These are phyloP conservation scores for Trichoderma sp. DNA, from an alignment of 2,329 filamentous ascomycete species.

Conservation along the genomic window DNA sequence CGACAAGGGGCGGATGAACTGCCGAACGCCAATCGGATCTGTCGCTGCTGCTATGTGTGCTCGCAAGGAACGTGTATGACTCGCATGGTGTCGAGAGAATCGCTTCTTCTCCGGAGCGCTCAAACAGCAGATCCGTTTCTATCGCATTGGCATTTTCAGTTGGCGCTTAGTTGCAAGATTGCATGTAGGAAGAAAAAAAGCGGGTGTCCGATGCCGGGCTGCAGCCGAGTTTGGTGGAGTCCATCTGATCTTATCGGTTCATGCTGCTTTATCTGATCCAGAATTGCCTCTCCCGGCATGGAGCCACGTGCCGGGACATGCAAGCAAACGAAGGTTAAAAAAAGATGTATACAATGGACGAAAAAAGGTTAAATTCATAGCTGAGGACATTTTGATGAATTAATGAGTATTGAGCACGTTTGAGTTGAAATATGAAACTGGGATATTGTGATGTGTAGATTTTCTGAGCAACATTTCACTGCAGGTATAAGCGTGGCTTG, in stretches of 20 bases:
- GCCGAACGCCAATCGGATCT: background rate
- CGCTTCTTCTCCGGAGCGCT: background rate
- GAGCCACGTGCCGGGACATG: conserved; percentile 6
- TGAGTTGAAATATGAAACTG: background rate
- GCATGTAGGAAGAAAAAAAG: background rate
- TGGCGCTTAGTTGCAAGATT: background rate
- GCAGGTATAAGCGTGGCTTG: background rate
- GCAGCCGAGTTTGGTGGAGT: background rate
- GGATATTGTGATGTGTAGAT: background rate
- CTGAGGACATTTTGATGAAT: background rate
- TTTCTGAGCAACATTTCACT: background rate
- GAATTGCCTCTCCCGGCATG: conserved; percentile 2
- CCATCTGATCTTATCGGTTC: conserved; percentile 6
- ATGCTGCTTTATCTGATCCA: conserved; percentile 8
- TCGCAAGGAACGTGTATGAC: background rate
- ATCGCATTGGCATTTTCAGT: background rate
- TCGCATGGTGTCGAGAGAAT: background rate
- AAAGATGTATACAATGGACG: background rate
- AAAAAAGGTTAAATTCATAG: background rate
- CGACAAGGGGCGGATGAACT: background rate
- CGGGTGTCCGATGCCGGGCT: conserved; percentile 19
- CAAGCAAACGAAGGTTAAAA: background rate
- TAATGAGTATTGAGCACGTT: background rate
- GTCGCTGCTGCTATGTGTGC: background rate
- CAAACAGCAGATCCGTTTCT: background rate